Conservation (phyloP, 2,329 filamentous ascomycete genomes). For the Penicillium glabrum region DNA sequence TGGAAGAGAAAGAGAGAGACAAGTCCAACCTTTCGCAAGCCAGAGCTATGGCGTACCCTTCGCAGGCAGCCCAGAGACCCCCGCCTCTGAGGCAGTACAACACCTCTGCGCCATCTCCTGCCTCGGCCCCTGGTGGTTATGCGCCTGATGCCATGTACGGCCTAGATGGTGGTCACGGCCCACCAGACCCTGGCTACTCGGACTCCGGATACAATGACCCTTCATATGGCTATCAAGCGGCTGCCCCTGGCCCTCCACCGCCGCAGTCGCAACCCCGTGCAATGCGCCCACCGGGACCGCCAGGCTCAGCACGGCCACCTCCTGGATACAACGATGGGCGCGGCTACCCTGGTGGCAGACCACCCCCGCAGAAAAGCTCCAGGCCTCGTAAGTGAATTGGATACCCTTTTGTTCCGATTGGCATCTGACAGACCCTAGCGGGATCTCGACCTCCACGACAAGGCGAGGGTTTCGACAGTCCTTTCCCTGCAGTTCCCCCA, state of each 20-base stretch:
- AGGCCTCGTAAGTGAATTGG: slow-evolving; percentile 33
- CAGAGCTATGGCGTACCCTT: slow-evolving; percentile 39
- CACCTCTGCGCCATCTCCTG: slow-evolving; percentile 14
- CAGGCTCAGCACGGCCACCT: slow-evolving; percentile 28
- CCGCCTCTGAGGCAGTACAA: slow-evolving; percentile 36
- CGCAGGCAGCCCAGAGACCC: slow-evolving; percentile 31
- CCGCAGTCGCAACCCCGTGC: slow-evolving; percentile 29
- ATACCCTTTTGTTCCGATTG: not conserved
- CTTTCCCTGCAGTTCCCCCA: slow-evolving; percentile 47
- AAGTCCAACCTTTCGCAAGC: not conserved
- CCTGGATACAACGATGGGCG: slow-evolving; percentile 26
- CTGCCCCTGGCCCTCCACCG: slow-evolving; percentile 25
- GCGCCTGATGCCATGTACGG: slow-evolving; percentile 31
- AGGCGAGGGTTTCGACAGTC: slow-evolving; percentile 50
- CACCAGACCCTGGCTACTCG: slow-evolving; percentile 20
- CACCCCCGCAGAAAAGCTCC: slow-evolving; percentile 31
- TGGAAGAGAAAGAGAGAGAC: not conserved
- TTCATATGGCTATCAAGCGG: slow-evolving; percentile 28
- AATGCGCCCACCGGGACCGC: slow-evolving; percentile 31
- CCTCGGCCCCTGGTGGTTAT: slow-evolving; percentile 23
- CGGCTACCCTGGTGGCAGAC: slow-evolving; percentile 28
- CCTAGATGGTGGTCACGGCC: slow-evolving; percentile 26
- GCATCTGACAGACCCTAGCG: slow-evolving; percentile 7
- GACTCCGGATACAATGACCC: slow-evolving; percentile 27
- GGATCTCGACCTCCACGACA: slow-evolving; percentile 28